phyloP scores from a whole-genome alignment of 2,329 filamentous ascomycete species.

The Zasmidium angulare region DNA sequence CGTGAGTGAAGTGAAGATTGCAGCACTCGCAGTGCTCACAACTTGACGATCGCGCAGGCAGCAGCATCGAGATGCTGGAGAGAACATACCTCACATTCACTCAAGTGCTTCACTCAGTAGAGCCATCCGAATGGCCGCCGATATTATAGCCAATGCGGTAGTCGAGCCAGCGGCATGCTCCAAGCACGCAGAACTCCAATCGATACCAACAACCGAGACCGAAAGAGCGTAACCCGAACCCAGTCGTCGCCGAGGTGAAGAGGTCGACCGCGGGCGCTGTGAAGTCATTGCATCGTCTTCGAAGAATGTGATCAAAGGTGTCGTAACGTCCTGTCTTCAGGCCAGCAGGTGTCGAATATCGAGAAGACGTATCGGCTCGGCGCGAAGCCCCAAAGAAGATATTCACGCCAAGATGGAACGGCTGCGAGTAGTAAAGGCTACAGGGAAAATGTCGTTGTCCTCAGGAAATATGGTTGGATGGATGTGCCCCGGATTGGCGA shows the following conservation, averaged over 20 bases:
- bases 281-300: not conserved
- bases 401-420: too few species aligned
- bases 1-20: too few species aligned
- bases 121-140: too few species aligned
- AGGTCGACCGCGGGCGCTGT: not conserved
- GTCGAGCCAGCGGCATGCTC: too few species aligned
- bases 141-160: too few species aligned
- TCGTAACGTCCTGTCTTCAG: not conserved
- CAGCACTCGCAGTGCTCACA: too few species aligned
- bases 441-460: not conserved
- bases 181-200: not conserved
- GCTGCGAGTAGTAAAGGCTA: not conserved
- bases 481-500: not conserved
- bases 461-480: slow-evolving; percentile 4
- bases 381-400: not conserved
- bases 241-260: not conserved
- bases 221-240: not conserved
- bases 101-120: too few species aligned
- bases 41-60: too few species aligned
- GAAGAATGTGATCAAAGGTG: not conserved
- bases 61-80: too few species aligned
- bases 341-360: not conserved
- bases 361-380: not conserved
- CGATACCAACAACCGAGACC: not conserved
- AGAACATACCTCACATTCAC: too few species aligned